Base-by-base conservation (phyloP, 2,329 filamentous ascomycete species). In the Rutstroemia sydowiana region DNA sequence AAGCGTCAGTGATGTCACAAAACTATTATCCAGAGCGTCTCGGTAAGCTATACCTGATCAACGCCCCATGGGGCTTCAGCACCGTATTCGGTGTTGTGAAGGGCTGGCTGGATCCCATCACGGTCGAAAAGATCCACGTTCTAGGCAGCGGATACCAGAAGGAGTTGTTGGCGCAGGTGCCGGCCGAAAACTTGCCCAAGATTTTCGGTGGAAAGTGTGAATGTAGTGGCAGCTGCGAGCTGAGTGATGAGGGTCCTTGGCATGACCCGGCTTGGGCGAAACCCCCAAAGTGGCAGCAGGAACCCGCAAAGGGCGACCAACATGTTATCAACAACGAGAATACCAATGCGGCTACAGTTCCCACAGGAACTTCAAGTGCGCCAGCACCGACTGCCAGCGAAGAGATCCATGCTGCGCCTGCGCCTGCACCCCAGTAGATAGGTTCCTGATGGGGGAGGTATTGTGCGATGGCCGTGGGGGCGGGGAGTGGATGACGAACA, bases 21-120 rank as follows among this genome's bases (percentile, higher is more conserved):
- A 95, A 97, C 80, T 95, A 97, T 82, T 98, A 98, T 75, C 93
- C 93, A 7, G 93, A 98, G 78, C 88, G 93, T 54, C 78, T 98
- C 54, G 93, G 93, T 66, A 91, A 90, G 73, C 79, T 98, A 68
- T 98, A 95, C 78, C 75, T 98, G 63, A 96, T 98, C 82, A 98
- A 98, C 73, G 88, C 92, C 3, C 90, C 90, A 18, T 97, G 91
- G 91, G 91, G 91, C 23, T 97, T 97, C 78, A 85, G 85, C 56
- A 79, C 79, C 61, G 87, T 90, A 57, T 98, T 93, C 79, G 78
- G 74, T 67, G 78, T 95, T 53, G 81, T 97, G 71, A 96, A 95
- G 79, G 83, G 84, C 60, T 97, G 93, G 82, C 79, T 98, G 64
- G 93, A 98, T 73, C 93, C 93, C 47, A 90, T 98, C 65, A 98